Base-by-base conservation (phyloP, 2,329 filamentous ascomycete genomes). In the Alternaria novae-zelandiae region DNA sequence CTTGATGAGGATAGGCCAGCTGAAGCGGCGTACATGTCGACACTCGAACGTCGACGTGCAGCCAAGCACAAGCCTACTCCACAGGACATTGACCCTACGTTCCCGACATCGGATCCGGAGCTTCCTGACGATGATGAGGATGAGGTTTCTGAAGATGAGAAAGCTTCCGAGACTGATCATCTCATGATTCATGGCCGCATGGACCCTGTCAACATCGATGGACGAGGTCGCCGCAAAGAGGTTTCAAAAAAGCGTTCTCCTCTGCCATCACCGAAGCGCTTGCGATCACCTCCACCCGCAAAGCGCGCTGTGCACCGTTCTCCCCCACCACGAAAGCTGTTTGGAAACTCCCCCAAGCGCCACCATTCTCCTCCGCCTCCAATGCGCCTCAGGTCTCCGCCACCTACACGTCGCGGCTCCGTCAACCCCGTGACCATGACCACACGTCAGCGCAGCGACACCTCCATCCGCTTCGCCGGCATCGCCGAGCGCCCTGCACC, bases 31-130 rank as follows among this genome's bases (percentile, higher is more conserved):
- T 99, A 97, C 79, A 87, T 97, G 59, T 92, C 92, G 3, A 93
- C 91, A 72, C 86, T 96, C 61, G 91, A 94, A 74, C 90, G 92
- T 59, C 90, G 92, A 69, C 91, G 94, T 71, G 90, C 90, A 50
- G 90, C 91, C 70, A 97, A 94, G 82, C 91, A 94, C 64, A 89
- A 91, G 66, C 78, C 88, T 28, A 93, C 95, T 28, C 95, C 96
- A n/a, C 96, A 98, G 77, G 96, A 98, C 60, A 78, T 80, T 72
- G 96, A 99, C 75, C 96, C 96, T 1, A 97, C 94, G 75, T 99
- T 99, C 78, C 96, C 96, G 0, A 94, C 94, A 0, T 97, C 94
- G 0, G 96, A 98, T 71, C 92, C 91, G 0, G 96, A 99, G 70
- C 89, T 86, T 69, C 90, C 95, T 26, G 92, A 92, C 50, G 91